Evolutionary conservation across 2,329 filamentous ascomycete species (phyloP), one percentile per base, ranked within the genome.

Genomic region (Cytospora paraplurivora): DNA sequence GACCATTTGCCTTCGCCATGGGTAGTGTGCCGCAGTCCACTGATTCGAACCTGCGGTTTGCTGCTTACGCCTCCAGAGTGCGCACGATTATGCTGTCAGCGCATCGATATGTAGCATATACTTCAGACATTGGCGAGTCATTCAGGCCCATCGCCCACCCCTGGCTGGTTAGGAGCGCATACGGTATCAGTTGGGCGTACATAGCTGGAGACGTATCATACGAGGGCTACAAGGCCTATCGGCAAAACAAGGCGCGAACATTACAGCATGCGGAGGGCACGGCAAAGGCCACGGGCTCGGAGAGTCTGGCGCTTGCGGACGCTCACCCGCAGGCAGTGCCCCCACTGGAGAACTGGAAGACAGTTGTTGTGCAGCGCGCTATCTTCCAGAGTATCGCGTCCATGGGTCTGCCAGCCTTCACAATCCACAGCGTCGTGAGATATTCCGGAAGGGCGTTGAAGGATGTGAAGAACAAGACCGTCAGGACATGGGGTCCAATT

Each of bases 151-250:
- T 99, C 47, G 93, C 94, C 4, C 93, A 97, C 73, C 94, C 93
- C 0, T 88, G 83, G 71, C 78, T 96, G 3, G 90, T 99, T 12
- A 86, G 89, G 64, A 81, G 86, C 55, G 95, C 95, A 7, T 99
- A 99, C 73, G 94, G 86, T 56, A 81, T 99, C 50, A 96, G 92
- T 1, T 98, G 95, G 95, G 82, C 90, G 12, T 99, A 99, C 72
- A 85, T 99, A 27, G 77, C 93, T 15, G 94, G 95, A 56, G 95
- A 99, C 72, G 94, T 98, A 55, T 83, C 85, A 38, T 89, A 97
- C 73, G 95, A 99, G 76, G 94, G 95, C 7, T 98, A 97, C 81
- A 97, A 97, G 74, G 89, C 94, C 8, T 98, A 97, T 75, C 85
- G 90, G 75, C 86, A 90, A 62, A 98, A 99, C 74, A 91, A 95